Conservation (phyloP, 768 basidiomycete genomes). For the Mycena epipterygia region DNA sequence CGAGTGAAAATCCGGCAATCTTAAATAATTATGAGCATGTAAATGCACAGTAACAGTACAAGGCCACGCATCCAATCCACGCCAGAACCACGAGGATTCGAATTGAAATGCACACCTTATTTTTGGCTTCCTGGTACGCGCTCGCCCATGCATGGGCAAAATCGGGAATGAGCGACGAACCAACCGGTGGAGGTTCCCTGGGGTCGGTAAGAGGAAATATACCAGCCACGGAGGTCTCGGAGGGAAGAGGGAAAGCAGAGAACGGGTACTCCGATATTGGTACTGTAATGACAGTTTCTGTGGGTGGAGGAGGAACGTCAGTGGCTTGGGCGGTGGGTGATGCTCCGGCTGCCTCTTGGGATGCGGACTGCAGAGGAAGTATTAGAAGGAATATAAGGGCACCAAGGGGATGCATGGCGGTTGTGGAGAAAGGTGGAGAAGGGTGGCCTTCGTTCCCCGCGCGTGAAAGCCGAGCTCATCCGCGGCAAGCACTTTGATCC, state of each 20-base stretch:
- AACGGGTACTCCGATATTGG: conserved; percentile 62
- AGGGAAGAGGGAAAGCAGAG: conserved; percentile 73
- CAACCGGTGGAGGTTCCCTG: conserved; percentile 65
- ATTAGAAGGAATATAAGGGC: conserved; percentile 26
- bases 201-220: conserved; percentile 71
- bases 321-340: conserved; percentile 17
- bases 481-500: too few relatives aligned
- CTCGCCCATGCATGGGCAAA: conserved; percentile 69
- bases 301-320: conserved; percentile 4
- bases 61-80: background rate
- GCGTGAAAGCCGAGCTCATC: too few relatives aligned
- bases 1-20: conserved; percentile 65
- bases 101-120: conserved; percentile 54
- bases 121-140: conserved; percentile 71
- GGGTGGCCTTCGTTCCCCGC: background rate
- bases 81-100: conserved; percentile 27
- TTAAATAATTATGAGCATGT: conserved; percentile 39
- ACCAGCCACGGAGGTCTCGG: conserved; percentile 64
- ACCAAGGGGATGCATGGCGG: conserved; percentile 25
- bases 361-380: conserved; percentile 5
- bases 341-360: conserved; percentile 32
- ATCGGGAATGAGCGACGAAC: conserved; percentile 57
- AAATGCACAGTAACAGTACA: too few relatives aligned
- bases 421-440: conserved; percentile 5
- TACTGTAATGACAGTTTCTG: conserved; percentile 41